A percentile compares a stretch with the other conserved stretches of the same genome.
Evolutionary conservation across 208 protist genomes (phyloP).

Genomic region (Jaenimonas drosophilae): DNA sequence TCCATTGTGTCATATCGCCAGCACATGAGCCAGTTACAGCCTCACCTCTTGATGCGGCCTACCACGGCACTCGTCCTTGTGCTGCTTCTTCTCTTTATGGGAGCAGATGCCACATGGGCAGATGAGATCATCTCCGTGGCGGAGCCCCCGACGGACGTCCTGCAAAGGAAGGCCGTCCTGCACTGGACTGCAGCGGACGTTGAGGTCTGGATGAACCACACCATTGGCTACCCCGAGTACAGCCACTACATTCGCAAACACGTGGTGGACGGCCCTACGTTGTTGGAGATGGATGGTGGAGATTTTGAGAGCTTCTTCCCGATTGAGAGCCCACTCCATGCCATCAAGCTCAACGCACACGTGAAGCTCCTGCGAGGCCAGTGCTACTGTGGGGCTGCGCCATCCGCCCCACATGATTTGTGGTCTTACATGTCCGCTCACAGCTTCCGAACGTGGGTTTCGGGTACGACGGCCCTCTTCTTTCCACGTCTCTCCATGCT

Average conservation of each 20-base stretch:
- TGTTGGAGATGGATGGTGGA: conserved; percentile 31
- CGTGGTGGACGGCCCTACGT: conserved; percentile 33
- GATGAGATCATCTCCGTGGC: too few species aligned
- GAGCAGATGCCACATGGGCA: too few species aligned
- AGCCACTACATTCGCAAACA: conserved; percentile 27
- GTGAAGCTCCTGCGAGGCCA: conserved; percentile 25
- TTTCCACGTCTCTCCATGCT: conserved; percentile 40
- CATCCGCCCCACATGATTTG: conserved; percentile 5
- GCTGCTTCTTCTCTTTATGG: too few species aligned
- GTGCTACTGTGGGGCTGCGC: conserved; percentile 9
- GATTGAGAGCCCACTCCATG: conserved; percentile 36
- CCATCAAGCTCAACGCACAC: conserved; percentile 37
- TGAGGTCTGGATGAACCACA: conserved; percentile 42
- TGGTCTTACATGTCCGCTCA: conserved; percentile 33
- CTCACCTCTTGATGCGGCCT: too few species aligned
- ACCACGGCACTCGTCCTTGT: too few species aligned
- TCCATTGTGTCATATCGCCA: too few species aligned
- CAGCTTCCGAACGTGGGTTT: conserved; percentile 24
- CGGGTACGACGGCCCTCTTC: conserved; percentile 17
- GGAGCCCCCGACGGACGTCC: too few species aligned
- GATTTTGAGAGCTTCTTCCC: conserved; percentile 55
- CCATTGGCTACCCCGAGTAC: conserved; percentile 46
- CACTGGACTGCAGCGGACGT: conserved; percentile 32
- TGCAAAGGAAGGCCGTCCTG: too few species aligned
- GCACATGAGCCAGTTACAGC: too few species aligned